A percentile compares a stretch with the other conserved stretches of the same genome.
phyloP scores from a whole-genome alignment of 192 early-diverging fungal species.

The Coemansia sp. region DNA sequence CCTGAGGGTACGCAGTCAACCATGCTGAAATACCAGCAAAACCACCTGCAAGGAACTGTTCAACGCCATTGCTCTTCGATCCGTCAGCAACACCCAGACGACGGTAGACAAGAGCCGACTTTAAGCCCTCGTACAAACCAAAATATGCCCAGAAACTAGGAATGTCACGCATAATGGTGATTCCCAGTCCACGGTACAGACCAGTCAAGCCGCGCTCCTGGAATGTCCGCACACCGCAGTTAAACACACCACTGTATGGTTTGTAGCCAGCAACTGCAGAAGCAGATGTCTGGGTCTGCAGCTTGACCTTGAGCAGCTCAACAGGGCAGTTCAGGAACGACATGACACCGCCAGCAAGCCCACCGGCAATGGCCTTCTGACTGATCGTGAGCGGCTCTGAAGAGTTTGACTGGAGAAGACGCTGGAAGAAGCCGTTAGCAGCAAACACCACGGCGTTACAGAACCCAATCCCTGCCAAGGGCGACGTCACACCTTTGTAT shows the following conservation, averaged over 20 bases:
- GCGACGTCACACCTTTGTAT: constrained; percentile 86
- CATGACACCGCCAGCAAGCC: constrained; percentile 82
- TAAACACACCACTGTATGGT: constrained; percentile 38
- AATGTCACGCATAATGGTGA: constrained; percentile 74
- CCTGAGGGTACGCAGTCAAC: constrained; percentile 80
- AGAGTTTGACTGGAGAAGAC: constrained; percentile 54
- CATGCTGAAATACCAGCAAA: constrained; percentile 79
- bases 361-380: constrained; percentile 84
- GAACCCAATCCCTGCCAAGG: constrained; percentile 75
- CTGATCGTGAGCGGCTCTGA: constrained; percentile 58
- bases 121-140: constrained; percentile 82
- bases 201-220: constrained; percentile 63
- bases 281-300: constrained; percentile 80
- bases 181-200: constrained; percentile 76
- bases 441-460: constrained; percentile 87
- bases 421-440: constrained; percentile 67
- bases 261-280: constrained; percentile 24
- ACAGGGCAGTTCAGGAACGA: constrained; percentile 86
- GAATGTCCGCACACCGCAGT: constrained; percentile 58
- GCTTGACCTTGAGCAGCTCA: constrained; percentile 87
- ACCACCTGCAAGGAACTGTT: constrained; percentile 76
- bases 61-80: constrained; percentile 45
- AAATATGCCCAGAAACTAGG: constrained; percentile 70
- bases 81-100: constrained; percentile 52
- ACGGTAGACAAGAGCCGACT: constrained; percentile 63